Base-by-base conservation (phyloP, 305 asterid species). In the Solanum hybrid region DNA sequence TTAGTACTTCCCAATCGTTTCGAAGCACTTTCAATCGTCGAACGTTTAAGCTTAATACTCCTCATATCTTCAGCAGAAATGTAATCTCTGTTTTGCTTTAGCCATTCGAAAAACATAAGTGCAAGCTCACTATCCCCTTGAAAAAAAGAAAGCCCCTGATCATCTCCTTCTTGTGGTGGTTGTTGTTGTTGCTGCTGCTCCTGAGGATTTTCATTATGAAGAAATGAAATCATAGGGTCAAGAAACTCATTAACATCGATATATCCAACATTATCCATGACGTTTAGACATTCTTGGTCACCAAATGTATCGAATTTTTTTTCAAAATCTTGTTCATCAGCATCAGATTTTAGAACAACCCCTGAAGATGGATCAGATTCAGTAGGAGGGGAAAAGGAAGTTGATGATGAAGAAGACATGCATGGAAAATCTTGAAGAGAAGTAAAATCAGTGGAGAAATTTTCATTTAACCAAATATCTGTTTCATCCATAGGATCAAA, bases 61-160 rank as follows among this genome's bases (percentile, higher is more conserved):
- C 98, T 92, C 97, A 98, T 93, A 69, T 98, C 99, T 39, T 96
- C 96, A 0, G 98, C 99, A 2, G 98, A 95, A 6, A 98, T 94
- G 92, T 90, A 78, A n/a, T 97, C 98, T 90, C 89, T 95, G 91
- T 97, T 97, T 34, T 95, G 97, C 94, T 96, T 98, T 83, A 98
- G 88, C 99, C 99, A 98, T 29, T 97, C 98, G 61, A 98, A 90
- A 83, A 98, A 98, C 34, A 98, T 96, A 69, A 46, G 89, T 1
- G 96, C 95, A 3, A 98, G 95, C 90, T 98, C 99, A 71, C 93
- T 78, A 42, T 94, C 94, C 9, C 95, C 97, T 8, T 93, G 92
- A 0, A 97, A 91, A 74, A 95, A 94, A 86, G 91, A 91, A 1
- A 93, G 90, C 18, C 92, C 94, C 28, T 88, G 34, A 37, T 80